Conservation (phyloP, 345 rosid genomes). For the Hibiscus syriacus region DNA sequence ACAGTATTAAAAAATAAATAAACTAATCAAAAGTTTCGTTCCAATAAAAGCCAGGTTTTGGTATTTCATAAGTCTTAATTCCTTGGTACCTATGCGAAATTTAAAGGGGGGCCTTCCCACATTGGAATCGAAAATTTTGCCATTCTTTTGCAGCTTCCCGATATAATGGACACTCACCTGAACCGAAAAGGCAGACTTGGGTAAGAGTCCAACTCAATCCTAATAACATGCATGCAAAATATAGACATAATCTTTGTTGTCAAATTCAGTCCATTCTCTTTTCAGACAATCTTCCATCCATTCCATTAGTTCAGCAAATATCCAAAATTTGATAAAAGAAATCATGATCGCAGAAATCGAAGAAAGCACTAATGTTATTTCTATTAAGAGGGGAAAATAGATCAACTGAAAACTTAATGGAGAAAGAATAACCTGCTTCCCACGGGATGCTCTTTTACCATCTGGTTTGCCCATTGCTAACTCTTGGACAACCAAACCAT, state of each 20-base stretch:
- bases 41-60: neutral
- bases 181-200: constrained; percentile 12
- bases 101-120: constrained; percentile 67
- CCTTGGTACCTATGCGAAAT: constrained; percentile 61
- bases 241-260: neutral
- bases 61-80: neutral
- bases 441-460: constrained; percentile 80
- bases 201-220: neutral
- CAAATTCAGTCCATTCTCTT: neutral
- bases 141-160: constrained; percentile 88
- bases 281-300: neutral
- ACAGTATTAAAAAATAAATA: neutral
- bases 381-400: no score
- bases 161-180: constrained; percentile 76
- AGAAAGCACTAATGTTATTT: no score
- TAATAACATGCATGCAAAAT: neutral
- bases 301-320: neutral
- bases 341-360: no score
- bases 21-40: neutral
- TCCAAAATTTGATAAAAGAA: no score
- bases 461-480: constrained; percentile 81
- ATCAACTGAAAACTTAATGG: neutral
- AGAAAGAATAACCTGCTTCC: constrained; percentile 45
- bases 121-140: constrained; percentile 78
- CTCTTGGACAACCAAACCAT: constrained; percentile 85